A percentile compares a stretch with the other conserved stretches of the same genome.
phyloP scores from a whole-genome alignment of 2,329 filamentous ascomycete species.

The Nigrospora oryzae region DNA sequence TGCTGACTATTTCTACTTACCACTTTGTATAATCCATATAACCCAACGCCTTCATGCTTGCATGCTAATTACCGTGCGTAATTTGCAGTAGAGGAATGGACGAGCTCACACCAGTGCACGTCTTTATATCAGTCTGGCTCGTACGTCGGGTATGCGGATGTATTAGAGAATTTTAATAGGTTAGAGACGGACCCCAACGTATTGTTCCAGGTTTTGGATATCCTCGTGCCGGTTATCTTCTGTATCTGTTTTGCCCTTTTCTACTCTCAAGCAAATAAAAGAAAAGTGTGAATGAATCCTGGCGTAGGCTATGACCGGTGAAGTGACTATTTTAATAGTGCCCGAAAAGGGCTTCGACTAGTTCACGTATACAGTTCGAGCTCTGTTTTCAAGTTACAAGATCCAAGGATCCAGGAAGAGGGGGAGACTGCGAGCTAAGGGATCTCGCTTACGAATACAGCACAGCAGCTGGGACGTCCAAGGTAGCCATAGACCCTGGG shows the following conservation, averaged over 20 bases:
- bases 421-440: no score
- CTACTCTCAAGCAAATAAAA: conserved; percentile 13
- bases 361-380: conserved; percentile 25
- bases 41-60: no score
- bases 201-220: conserved; percentile 3
- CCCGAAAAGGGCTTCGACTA: conserved; percentile 26
- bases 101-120: no score
- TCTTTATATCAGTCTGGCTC: no score
- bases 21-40: no score
- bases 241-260: not conserved
- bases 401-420: not conserved
- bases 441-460: conserved; percentile 17
- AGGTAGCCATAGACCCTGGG: conserved; percentile 26
- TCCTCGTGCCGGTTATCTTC: not conserved
- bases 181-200: conserved; percentile 10
- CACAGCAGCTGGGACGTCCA: conserved; percentile 34
- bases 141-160: no score
- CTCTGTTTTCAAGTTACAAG: conserved; percentile 28
- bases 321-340: conserved; percentile 26
- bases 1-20: no score
- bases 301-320: conserved; percentile 26
- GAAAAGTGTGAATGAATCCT: conserved; percentile 33
- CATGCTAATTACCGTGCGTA: no score
- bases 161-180: no score
- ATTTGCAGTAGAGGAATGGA: no score